These are phyloP conservation scores for Macrophomina pseudophaseolina DNA, from an alignment of 2,329 filamentous ascomycete species.

Conservation along the genomic window DNA sequence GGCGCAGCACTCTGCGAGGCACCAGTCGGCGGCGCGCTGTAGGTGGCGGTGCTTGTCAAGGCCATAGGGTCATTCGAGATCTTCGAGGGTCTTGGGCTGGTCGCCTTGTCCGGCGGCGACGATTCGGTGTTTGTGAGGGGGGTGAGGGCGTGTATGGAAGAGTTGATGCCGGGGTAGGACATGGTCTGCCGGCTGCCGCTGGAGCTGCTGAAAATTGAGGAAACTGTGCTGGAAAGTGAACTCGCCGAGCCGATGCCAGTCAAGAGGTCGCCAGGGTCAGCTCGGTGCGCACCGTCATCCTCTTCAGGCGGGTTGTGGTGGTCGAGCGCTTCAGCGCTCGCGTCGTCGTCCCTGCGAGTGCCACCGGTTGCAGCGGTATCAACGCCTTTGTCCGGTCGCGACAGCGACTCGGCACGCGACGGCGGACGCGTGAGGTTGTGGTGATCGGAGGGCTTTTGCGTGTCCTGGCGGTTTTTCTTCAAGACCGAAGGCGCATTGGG, in stretches of 20 bases:
- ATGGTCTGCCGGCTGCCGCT: conserved; percentile 51
- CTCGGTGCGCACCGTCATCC: conserved; percentile 63
- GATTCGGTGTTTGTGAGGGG: conserved; percentile 71
- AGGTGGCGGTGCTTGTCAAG: conserved; percentile 38
- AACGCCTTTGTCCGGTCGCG: conserved; percentile 29
- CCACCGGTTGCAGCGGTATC: conserved; percentile 25
- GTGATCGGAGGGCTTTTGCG: conserved; percentile 27
- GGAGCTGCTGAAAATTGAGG: conserved; percentile 71
- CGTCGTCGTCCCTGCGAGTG: conserved; percentile 28
- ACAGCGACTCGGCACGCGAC: conserved; percentile 23
- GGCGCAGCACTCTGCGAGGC: conserved; percentile 44
- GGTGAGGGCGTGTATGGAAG: conserved; percentile 62
- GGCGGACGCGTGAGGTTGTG: conserved; percentile 27
- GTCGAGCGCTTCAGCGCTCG: conserved; percentile 29
- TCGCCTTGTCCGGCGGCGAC: conserved; percentile 63
- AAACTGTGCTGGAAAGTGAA: conserved; percentile 72
- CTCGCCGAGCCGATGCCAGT: conserved; percentile 75
- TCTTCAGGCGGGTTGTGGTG: conserved; percentile 27
- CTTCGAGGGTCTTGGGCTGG: conserved; percentile 58
- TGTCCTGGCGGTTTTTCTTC: conserved; percentile 50
- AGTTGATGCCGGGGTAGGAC: conserved; percentile 61
- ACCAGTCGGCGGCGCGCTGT: conserved; percentile 40
- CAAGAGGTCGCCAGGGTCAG: conserved; percentile 66
- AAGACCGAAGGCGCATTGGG: conserved; percentile 74
- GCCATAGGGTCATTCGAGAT: conserved; percentile 43